Conservation (phyloP, 345 rosid species). For the Clausena lansium region DNA sequence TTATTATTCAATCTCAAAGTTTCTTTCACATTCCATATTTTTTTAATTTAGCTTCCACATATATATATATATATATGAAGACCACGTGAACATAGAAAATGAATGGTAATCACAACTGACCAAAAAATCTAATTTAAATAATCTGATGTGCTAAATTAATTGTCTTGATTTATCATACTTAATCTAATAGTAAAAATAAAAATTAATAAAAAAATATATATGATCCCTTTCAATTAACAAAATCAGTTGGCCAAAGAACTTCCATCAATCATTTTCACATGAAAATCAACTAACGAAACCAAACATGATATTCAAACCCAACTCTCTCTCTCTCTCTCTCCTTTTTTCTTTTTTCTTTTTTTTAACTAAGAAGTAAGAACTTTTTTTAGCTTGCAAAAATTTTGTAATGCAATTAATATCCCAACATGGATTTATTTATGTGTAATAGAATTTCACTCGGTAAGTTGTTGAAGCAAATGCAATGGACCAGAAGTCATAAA, state of each 20-base stretch:
- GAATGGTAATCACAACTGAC: background rate
- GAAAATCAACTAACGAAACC: background rate
- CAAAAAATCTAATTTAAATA: no score
- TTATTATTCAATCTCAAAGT: background rate
- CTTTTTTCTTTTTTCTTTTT: no score
- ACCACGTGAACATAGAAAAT: no score
- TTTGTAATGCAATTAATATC: no score
- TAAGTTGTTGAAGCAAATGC: background rate
- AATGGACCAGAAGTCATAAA: background rate
- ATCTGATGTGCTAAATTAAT: no score
- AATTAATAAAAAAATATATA: no score
- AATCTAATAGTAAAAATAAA: no score
- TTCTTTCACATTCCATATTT: background rate
- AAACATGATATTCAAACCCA: background rate
- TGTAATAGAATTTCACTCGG: slow-evolving; percentile 3
- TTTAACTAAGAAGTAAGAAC: no score
- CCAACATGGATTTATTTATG: no score
- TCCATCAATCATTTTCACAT: background rate
- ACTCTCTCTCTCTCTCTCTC: background rate
- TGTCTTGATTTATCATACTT: background rate
- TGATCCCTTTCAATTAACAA: background rate
- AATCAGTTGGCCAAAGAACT: background rate
- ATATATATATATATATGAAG: no score
- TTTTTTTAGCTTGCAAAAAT: no score
- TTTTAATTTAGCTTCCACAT: background rate